phyloP scores from a whole-genome alignment of 2,329 filamentous ascomycete species.

The Fusarium sulawesiense region DNA sequence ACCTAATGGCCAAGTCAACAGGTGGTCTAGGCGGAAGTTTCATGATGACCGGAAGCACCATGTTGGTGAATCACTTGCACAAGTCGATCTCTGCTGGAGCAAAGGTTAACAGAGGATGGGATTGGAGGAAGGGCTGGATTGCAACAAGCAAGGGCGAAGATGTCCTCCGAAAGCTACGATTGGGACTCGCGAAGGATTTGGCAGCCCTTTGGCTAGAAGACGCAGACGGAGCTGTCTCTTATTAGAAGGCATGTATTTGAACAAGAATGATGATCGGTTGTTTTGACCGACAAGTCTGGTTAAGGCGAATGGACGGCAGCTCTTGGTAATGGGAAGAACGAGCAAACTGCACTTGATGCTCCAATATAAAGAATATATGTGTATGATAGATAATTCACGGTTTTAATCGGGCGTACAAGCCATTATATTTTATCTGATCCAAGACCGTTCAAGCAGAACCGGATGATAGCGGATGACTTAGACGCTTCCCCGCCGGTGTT shows the following conservation, averaged over 20 bases:
- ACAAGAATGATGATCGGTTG: slow-evolving; percentile 22
- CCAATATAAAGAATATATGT: background rate
- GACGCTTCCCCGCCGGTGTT: slow-evolving; percentile 32
- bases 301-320: slow-evolving; percentile 24
- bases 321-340: slow-evolving; percentile 38
- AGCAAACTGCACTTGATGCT: slow-evolving; percentile 12
- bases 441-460: background rate
- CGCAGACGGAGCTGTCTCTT: slow-evolving; percentile 66
- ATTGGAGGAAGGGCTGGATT: slow-evolving; percentile 84
- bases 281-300: slow-evolving; percentile 19
- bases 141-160: slow-evolving; percentile 71
- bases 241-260: slow-evolving; percentile 45
- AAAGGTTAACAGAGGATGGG: slow-evolving; percentile 73
- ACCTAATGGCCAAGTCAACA: slow-evolving; percentile 71
- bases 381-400: slow-evolving; percentile 1
- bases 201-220: slow-evolving; percentile 76
- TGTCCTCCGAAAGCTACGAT: slow-evolving; percentile 76
- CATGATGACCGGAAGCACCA: slow-evolving; percentile 78
- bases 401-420: background rate
- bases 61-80: slow-evolving; percentile 72
- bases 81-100: slow-evolving; percentile 68
- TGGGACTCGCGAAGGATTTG: slow-evolving; percentile 80
- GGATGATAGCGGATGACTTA: background rate
- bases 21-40: slow-evolving; percentile 69
- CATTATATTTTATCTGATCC: background rate